A percentile compares a stretch with the other conserved stretches of the same genome.
These are phyloP conservation scores for Pisolithus microcarpus DNA, from an alignment of 768 basidiomycete species.

Conservation along the genomic window DNA sequence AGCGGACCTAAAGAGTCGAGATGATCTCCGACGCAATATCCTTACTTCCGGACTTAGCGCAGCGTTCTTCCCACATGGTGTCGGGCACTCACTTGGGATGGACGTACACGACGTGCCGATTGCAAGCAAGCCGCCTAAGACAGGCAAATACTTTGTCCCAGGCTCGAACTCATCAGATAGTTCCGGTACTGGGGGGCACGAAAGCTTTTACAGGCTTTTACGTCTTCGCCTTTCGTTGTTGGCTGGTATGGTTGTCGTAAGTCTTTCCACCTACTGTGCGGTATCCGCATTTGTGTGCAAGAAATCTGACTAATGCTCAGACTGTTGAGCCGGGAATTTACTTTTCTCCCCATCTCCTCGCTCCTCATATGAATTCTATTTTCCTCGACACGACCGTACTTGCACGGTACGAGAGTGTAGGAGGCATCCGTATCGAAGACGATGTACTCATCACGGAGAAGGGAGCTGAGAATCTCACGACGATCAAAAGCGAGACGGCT, in stretches of 20 bases:
- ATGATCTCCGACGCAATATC: constrained; percentile 40
- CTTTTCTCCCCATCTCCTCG: constrained; percentile 75
- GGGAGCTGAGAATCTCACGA: constrained; percentile 81
- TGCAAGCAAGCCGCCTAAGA: constrained; percentile 65
- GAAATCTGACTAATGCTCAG: constrained; percentile 27
- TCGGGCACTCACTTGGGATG: constrained; percentile 85
- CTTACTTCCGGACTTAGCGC: constrained; percentile 68
- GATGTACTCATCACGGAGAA: constrained; percentile 70
- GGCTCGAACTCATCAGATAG: constrained; percentile 59
- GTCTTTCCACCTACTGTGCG: constrained; percentile 23
- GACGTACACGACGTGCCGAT: constrained; percentile 91
- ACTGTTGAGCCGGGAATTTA: constrained; percentile 91
- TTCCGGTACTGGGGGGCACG: constrained; percentile 52
- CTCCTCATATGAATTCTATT: constrained; percentile 51
- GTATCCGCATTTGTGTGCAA: neutral
- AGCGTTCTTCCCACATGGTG: constrained; percentile 93
- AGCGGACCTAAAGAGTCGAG: constrained; percentile 7
- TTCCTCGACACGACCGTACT: constrained; percentile 37
- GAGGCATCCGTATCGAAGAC: constrained; percentile 93
- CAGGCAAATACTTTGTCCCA: constrained; percentile 54
- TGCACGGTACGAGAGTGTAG: constrained; percentile 62
- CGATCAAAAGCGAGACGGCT: constrained; percentile 70
- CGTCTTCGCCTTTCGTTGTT: constrained; percentile 69
- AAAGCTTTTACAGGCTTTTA: constrained; percentile 72
- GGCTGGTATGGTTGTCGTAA: constrained; percentile 78